Conservation (phyloP, 2,329 filamentous ascomycete genomes). For the Paraconiothyrium brasiliense region DNA sequence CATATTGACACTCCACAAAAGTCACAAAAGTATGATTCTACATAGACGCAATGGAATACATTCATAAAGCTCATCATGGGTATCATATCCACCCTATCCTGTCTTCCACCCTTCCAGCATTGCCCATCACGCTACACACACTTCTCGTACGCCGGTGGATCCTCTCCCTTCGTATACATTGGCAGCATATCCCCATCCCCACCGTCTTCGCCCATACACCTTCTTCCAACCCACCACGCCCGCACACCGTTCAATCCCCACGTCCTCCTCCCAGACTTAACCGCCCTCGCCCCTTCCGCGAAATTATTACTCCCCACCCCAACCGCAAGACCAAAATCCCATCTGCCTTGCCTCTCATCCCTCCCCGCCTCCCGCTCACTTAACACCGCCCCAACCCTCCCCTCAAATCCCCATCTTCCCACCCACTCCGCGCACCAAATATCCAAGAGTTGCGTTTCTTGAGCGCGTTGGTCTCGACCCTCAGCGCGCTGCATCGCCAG, state of each 20-base stretch:
- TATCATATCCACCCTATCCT: background rate
- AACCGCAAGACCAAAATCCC: background rate
- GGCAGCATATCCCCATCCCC: conserved; percentile 13
- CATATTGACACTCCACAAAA: conserved; percentile 11
- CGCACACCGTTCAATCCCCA: background rate
- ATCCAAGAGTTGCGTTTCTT: conserved; percentile 5
- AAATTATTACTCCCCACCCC: conserved; percentile 3
- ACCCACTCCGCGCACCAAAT: conserved; percentile 7
- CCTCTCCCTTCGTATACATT: conserved; percentile 13
- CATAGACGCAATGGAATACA: conserved; percentile 7
- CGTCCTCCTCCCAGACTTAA: background rate
- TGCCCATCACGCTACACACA: background rate
- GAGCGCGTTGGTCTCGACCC: background rate
- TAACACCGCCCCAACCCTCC: background rate
- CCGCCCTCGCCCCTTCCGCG: background rate
- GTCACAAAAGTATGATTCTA: conserved; percentile 5
- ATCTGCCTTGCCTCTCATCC: background rate
- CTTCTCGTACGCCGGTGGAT: conserved; percentile 9
- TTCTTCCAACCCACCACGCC: background rate
- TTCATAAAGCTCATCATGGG: background rate
- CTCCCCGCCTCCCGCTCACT: background rate
- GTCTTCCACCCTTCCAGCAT: background rate
- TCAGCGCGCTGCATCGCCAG: background rate
- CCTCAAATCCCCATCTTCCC: conserved; percentile 3
- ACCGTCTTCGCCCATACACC: background rate